Conservation (phyloP, 2,329 filamentous ascomycete species). For the Cadophora sp. region DNA sequence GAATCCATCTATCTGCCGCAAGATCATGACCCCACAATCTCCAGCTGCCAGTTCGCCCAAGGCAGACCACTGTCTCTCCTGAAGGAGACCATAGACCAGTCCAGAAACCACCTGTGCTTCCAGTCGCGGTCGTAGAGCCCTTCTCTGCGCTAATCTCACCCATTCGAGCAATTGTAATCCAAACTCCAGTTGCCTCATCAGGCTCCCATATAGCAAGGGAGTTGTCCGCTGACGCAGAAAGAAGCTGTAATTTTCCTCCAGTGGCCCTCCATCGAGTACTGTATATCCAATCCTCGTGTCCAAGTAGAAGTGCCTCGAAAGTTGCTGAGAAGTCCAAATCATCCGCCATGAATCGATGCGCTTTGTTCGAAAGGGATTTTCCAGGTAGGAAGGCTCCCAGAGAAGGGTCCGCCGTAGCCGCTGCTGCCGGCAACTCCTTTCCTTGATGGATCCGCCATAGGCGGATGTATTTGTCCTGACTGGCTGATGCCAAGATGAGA, state of each 20-base stretch:
- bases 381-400: slow-evolving; percentile 66
- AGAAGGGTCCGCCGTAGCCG: slow-evolving; percentile 61
- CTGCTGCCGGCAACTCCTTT: slow-evolving; percentile 64
- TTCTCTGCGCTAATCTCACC: slow-evolving; percentile 96
- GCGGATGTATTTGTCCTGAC: slow-evolving; percentile 96
- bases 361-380: slow-evolving; percentile 86
- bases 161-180: slow-evolving; percentile 84
- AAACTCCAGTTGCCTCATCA: slow-evolving; percentile 84
- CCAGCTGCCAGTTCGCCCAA: slow-evolving; percentile 94
- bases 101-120: slow-evolving; percentile 96
- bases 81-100: slow-evolving; percentile 89
- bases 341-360: slow-evolving; percentile 72
- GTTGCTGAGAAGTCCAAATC: slow-evolving; percentile 76
- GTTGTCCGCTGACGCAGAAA: slow-evolving; percentile 94
- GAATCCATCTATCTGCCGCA: slow-evolving; percentile 73
- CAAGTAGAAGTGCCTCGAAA: slow-evolving; percentile 91
- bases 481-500: slow-evolving; percentile 86
- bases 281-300: slow-evolving; percentile 99
- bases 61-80: slow-evolving; percentile 75
- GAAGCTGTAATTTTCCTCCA: slow-evolving; percentile 65
- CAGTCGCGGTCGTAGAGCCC: slow-evolving; percentile 94
- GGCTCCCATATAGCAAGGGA: slow-evolving; percentile 93
- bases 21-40: slow-evolving; percentile 76
- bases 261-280: slow-evolving; percentile 61
- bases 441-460: slow-evolving; percentile 87